Evolutionary conservation across 148 eudicot species (phyloP).

Genomic region (Rhododendron ferrugineum): DNA sequence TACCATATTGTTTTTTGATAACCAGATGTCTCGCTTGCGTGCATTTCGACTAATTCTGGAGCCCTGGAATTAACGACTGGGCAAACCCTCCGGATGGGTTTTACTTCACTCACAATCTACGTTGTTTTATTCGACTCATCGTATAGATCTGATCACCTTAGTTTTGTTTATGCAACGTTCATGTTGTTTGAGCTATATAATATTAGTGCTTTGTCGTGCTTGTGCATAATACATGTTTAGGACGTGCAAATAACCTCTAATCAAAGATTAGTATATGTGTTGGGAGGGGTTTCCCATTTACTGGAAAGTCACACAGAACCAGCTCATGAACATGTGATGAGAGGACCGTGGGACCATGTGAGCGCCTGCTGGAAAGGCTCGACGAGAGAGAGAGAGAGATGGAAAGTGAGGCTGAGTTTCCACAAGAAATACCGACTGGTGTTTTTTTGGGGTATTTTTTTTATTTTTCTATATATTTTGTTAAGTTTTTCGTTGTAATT

Average conservation of each 20-base stretch:
- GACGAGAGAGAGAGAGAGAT: constrained; percentile 2
- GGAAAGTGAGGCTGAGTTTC: not conserved
- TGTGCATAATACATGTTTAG: not conserved
- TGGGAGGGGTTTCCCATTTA: not conserved
- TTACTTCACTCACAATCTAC: not conserved
- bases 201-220: not conserved
- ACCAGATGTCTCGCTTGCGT: not conserved
- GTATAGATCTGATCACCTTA: not conserved
- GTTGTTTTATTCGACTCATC: not conserved
- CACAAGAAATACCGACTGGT: no score
- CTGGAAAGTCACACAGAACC: constrained; percentile 7
- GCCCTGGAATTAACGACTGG: not conserved
- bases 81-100: not conserved
- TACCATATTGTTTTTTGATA: no score
- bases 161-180: not conserved
- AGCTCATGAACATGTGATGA: constrained; percentile 34
- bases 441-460: not conserved
- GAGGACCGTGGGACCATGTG: constrained; percentile 37
- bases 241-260: not conserved
- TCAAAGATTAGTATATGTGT: not conserved
- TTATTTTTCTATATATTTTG: no score
- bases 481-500: no score
- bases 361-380: constrained; percentile 13
- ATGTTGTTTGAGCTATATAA: not conserved
- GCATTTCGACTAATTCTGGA: not conserved